phyloP scores from a whole-genome alignment of 768 basidiomycete species.

The Melanogaster broomeanus region DNA sequence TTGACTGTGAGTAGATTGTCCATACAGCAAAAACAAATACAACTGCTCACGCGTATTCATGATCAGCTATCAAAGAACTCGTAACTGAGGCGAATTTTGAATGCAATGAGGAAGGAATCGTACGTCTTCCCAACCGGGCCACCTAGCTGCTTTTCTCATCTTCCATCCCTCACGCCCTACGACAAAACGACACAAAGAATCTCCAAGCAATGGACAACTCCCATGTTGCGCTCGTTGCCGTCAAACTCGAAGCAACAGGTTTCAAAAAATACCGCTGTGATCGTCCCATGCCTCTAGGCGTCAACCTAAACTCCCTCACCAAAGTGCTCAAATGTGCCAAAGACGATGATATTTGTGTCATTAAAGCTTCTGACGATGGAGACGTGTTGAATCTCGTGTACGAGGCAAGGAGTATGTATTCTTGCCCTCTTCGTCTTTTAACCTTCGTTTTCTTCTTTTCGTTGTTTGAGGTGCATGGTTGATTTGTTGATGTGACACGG shows the following conservation, averaged over 20 bases:
- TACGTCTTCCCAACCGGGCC: slow-evolving; percentile 33
- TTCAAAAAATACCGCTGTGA: slow-evolving; percentile 94
- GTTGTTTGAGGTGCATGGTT: background rate
- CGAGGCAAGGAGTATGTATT: slow-evolving; percentile 78
- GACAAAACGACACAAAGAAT: slow-evolving; percentile 41
- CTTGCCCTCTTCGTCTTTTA: background rate
- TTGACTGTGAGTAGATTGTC: slow-evolving; percentile 68
- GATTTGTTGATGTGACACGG: background rate
- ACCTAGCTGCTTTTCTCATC: background rate
- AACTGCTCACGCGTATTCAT: background rate
- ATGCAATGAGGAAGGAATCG: slow-evolving; percentile 94
- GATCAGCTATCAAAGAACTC: slow-evolving; percentile 91
- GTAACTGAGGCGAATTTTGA: slow-evolving; percentile 98
- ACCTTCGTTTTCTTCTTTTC: background rate
- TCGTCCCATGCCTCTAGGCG: slow-evolving; percentile 88
- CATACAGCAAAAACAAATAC: slow-evolving; percentile 3
- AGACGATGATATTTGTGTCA: slow-evolving; percentile 88
- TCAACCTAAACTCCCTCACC: slow-evolving; percentile 83
- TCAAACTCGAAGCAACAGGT: slow-evolving; percentile 74
- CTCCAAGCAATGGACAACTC: slow-evolving; percentile 99
- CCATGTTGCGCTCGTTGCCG: slow-evolving; percentile 94
- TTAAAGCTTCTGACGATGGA: slow-evolving; percentile 90
- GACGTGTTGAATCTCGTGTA: slow-evolving; percentile 88
- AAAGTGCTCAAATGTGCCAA: slow-evolving; percentile 98
- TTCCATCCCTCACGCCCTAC: background rate